Percentiles rank a stretch among this genome's conserved stretches.
These are phyloP conservation scores for Diaporthe helianthi DNA, from an alignment of 2,329 filamentous ascomycete species.

Conservation along the genomic window DNA sequence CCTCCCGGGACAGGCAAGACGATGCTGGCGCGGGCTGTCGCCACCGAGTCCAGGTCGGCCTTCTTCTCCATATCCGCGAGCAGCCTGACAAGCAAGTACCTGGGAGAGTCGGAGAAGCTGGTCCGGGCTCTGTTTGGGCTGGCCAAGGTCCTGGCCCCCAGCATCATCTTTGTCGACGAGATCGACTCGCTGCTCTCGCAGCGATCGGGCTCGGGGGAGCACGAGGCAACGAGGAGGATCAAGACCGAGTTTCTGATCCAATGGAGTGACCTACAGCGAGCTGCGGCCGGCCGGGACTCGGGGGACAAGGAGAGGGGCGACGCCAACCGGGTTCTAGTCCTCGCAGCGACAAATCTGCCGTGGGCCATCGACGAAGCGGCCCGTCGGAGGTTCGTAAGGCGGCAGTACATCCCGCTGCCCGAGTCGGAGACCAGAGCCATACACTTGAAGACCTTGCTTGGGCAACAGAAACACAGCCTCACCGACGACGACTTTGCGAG, in stretches of 20 bases:
- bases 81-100: slow-evolving; percentile 92
- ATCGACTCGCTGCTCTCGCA: slow-evolving; percentile 93
- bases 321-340: slow-evolving; percentile 85
- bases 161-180: slow-evolving; percentile 98
- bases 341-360: slow-evolving; percentile 93
- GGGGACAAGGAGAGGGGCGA: slow-evolving; percentile 76
- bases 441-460: slow-evolving; percentile 80
- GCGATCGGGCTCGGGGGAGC: slow-evolving; percentile 81
- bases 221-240: slow-evolving; percentile 90
- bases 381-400: slow-evolving; percentile 84
- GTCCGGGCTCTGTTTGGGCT: slow-evolving; percentile 89
- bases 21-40: slow-evolving; percentile 93
- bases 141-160: slow-evolving; percentile 88
- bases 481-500: slow-evolving; percentile 73
- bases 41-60: slow-evolving; percentile 91
- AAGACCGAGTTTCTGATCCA: slow-evolving; percentile 99
- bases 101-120: slow-evolving; percentile 95
- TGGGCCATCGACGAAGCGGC: slow-evolving; percentile 99
- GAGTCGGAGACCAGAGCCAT: slow-evolving; percentile 81
- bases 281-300: slow-evolving; percentile 83
- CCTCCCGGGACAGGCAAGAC: slow-evolving; percentile 98
- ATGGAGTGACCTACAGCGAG: slow-evolving; percentile 92
- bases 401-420: slow-evolving; percentile 95
- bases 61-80: slow-evolving; percentile 98
- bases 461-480: slow-evolving; percentile 86